Percentiles rank a stretch among this genome's conserved stretches.
Evolutionary conservation across 192 early-diverging fungal genomes (phyloP).

Genomic region (Entomortierella chlamydospora): DNA sequence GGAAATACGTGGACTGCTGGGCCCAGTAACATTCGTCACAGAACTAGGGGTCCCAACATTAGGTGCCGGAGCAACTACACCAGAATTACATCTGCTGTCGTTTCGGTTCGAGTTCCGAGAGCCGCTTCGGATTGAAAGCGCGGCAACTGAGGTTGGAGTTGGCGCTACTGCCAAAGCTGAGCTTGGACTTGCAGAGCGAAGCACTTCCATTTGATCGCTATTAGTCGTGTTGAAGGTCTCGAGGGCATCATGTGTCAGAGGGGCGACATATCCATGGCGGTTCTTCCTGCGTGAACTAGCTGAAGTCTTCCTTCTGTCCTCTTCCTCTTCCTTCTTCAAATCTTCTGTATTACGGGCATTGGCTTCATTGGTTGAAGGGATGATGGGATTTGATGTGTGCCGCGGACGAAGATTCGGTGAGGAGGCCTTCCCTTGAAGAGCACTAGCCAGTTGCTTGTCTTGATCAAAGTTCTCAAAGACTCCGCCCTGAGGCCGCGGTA

Average conservation of each 20-base stretch:
- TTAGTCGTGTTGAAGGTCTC: slow-evolving; percentile 22
- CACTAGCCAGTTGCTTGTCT: background rate
- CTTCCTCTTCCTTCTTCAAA: background rate
- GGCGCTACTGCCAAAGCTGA: slow-evolving; percentile 9
- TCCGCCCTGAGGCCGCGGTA: background rate
- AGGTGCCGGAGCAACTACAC: background rate
- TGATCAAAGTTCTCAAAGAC: background rate
- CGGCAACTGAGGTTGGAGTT: slow-evolving; percentile 27
- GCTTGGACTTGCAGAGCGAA: background rate
- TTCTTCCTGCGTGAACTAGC: slow-evolving; percentile 1
- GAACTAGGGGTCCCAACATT: slow-evolving; percentile 27
- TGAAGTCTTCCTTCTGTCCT: background rate
- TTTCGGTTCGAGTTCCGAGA: slow-evolving; percentile 29
- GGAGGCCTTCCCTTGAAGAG: slow-evolving; percentile 7
- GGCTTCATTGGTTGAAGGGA: background rate
- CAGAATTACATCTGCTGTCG: background rate
- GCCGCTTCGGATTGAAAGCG: slow-evolving; percentile 34
- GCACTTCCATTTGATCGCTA: background rate
- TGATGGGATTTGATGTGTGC: background rate
- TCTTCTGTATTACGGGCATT: background rate
- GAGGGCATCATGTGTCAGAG: slow-evolving; percentile 34
- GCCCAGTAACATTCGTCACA: background rate
- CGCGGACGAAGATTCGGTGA: slow-evolving; percentile 13
- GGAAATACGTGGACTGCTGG: background rate
- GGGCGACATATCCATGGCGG: slow-evolving; percentile 7